phyloP scores from a whole-genome alignment of 2,329 filamentous ascomycete genomes.

The Pestalotiopsis sp. region DNA sequence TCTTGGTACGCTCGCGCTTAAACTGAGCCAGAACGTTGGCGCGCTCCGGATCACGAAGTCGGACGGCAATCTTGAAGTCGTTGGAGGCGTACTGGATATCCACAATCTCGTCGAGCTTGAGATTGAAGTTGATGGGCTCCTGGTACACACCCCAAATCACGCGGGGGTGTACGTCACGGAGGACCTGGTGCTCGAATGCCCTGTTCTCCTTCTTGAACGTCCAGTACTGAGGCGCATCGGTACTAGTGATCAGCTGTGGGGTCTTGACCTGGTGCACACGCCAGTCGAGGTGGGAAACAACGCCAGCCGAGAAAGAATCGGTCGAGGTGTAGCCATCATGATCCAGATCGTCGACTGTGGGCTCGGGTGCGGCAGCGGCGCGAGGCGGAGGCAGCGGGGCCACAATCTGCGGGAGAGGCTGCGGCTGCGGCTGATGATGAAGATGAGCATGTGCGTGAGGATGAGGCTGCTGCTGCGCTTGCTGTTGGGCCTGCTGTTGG shows the following conservation, averaged over 20 bases:
- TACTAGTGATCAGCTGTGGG: conserved; percentile 45
- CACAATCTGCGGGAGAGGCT: not conserved
- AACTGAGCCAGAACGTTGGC: conserved; percentile 55
- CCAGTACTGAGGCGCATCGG: conserved; percentile 57
- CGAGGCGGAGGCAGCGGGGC: not conserved
- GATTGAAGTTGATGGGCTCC: conserved; percentile 52
- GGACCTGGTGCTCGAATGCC: conserved; percentile 56
- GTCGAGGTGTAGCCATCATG: conserved; percentile 52
- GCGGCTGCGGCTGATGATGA: too few relatives aligned
- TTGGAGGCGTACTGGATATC: conserved; percentile 47
- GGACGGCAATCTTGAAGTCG: conserved; percentile 44
- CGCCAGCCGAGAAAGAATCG: conserved; percentile 51
- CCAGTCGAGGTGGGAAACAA: conserved; percentile 50
- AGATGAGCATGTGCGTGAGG: too few relatives aligned
- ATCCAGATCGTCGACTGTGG: conserved; percentile 41
- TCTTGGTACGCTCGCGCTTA: conserved; percentile 54
- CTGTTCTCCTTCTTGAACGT: conserved; percentile 45
- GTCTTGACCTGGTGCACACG: conserved; percentile 56
- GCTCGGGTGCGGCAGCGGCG: conserved; percentile 13
- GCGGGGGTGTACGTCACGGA: conserved; percentile 44
- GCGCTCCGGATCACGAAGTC: conserved; percentile 38
- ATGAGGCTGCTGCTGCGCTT: too few relatives aligned
- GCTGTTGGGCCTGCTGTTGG: too few relatives aligned
- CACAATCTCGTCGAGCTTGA: conserved; percentile 48
- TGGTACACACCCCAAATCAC: conserved; percentile 52